phyloP scores from a whole-genome alignment of 306 rosid species.

The Carpinus fangiana region DNA sequence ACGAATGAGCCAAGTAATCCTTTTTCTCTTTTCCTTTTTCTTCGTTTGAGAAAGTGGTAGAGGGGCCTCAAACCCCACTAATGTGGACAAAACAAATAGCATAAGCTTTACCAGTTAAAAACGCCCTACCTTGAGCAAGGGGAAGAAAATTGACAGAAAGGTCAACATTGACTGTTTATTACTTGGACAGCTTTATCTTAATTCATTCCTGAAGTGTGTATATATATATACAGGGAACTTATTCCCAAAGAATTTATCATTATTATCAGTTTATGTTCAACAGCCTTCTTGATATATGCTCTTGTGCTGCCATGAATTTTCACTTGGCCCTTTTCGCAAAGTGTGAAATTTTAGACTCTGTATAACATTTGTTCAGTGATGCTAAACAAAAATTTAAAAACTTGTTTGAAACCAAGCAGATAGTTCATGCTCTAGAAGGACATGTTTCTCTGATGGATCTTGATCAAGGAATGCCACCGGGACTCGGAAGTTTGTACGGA shows the following conservation, averaged over 20 bases:
- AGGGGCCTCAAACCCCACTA: not conserved
- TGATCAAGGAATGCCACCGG: conserved; percentile 28
- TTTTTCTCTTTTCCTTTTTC: not conserved
- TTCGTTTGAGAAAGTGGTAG: not conserved
- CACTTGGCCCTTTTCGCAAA: not conserved
- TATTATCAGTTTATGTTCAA: not conserved
- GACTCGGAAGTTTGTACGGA: conserved; percentile 25
- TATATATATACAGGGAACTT: too few relatives aligned
- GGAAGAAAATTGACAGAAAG: not conserved
- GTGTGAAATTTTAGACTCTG: not conserved
- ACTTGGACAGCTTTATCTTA: not conserved
- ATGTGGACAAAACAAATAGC: not conserved
- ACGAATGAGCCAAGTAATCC: conserved; percentile 83
- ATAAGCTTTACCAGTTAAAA: too few relatives aligned
- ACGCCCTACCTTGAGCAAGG: not conserved
- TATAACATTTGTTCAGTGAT: not conserved
- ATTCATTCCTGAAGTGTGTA: too few relatives aligned
- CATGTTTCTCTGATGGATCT: conserved; percentile 40
- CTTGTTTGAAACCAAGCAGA: conserved; percentile 27
- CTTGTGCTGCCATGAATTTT: not conserved
- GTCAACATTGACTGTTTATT: not conserved
- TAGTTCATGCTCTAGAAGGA: conserved; percentile 57
- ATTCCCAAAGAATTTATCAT: not conserved
- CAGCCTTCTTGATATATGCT: not conserved
- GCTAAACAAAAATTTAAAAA: not conserved